phyloP scores from a whole-genome alignment of 73 alveolate genomes.

The Paramecium sexaurelia region DNA sequence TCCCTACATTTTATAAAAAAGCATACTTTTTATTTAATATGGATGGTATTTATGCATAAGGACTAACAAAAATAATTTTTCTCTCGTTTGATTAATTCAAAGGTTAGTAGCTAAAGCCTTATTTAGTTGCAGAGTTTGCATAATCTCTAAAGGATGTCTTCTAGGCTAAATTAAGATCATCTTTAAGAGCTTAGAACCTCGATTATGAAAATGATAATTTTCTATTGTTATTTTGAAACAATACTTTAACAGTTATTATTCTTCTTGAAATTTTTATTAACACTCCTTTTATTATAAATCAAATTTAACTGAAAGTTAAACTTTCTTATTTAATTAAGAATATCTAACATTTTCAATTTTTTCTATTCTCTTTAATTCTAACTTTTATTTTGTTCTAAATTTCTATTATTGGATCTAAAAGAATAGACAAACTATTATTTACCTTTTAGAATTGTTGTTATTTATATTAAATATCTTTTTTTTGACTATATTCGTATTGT shows the following conservation, averaged over 20 bases:
- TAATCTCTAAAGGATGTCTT: neutral
- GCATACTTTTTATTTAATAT: neutral
- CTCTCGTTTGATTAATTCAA: neutral
- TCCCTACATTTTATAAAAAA: neutral
- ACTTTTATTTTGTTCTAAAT: neutral
- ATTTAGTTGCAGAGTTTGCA: neutral
- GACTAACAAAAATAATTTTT: neutral
- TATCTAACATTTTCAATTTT: constrained; percentile 7
- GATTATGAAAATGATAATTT: neutral
- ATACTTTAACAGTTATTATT: neutral
- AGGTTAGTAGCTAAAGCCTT: neutral
- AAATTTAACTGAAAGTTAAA: neutral
- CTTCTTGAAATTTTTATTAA: neutral
- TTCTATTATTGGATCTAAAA: neutral
- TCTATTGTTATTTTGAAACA: neutral
- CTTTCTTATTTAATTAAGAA: neutral
- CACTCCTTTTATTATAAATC: neutral
- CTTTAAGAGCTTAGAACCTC: neutral
- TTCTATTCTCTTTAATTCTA: neutral
- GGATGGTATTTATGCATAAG: constrained; percentile 7
- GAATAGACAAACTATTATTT: neutral
- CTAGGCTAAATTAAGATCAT: neutral
- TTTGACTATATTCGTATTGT: neutral
- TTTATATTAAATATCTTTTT: neutral
- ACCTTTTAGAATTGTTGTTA: neutral